A percentile compares a stretch with the other conserved stretches of the same genome.
Conservation (phyloP, 768 basidiomycete species). For the Podaxis sp. region DNA sequence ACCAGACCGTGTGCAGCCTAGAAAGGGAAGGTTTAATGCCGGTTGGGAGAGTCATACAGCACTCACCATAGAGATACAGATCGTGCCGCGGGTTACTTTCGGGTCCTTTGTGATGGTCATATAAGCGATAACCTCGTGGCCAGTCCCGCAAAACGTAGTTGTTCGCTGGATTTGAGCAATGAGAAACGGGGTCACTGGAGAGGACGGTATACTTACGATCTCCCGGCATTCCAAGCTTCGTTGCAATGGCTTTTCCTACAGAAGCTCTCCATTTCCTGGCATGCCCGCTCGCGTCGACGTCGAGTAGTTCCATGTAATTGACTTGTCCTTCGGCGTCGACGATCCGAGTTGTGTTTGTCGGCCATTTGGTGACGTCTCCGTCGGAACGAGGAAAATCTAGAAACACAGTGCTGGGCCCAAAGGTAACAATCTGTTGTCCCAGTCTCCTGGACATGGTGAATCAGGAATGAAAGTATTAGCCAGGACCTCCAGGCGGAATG, state of each 20-base stretch:
- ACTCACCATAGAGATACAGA: slow-evolving; percentile 71
- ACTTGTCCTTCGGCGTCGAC: slow-evolving; percentile 65
- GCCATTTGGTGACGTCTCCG: slow-evolving; percentile 55
- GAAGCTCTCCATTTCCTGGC: slow-evolving; percentile 58
- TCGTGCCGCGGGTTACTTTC: slow-evolving; percentile 61
- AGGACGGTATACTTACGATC: slow-evolving; percentile 28
- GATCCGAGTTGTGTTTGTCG: slow-evolving; percentile 49
- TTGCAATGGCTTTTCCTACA: slow-evolving; percentile 41
- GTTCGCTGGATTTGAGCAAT: slow-evolving; percentile 36
- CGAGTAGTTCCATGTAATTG: slow-evolving; percentile 66
- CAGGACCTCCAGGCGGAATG: not conserved
- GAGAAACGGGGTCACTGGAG: not conserved
- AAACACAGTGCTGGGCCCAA: slow-evolving; percentile 55
- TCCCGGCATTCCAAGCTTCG: slow-evolving; percentile 47
- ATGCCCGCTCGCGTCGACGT: slow-evolving; percentile 44
- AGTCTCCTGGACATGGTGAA: slow-evolving; percentile 29
- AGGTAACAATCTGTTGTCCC: slow-evolving; percentile 23
- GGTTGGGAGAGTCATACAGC: not conserved
- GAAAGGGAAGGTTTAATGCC: slow-evolving; percentile 21
- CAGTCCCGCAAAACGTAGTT: slow-evolving; percentile 63
- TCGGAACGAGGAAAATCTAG: slow-evolving; percentile 65
- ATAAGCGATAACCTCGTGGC: slow-evolving; percentile 71
- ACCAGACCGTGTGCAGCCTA: slow-evolving; percentile 42
- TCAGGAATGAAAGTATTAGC: not conserved
- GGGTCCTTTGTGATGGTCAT: slow-evolving; percentile 72